Evolutionary conservation across 495 filamentous ascomycete species (phyloP).

Genomic region (Neurospora sp.): DNA sequence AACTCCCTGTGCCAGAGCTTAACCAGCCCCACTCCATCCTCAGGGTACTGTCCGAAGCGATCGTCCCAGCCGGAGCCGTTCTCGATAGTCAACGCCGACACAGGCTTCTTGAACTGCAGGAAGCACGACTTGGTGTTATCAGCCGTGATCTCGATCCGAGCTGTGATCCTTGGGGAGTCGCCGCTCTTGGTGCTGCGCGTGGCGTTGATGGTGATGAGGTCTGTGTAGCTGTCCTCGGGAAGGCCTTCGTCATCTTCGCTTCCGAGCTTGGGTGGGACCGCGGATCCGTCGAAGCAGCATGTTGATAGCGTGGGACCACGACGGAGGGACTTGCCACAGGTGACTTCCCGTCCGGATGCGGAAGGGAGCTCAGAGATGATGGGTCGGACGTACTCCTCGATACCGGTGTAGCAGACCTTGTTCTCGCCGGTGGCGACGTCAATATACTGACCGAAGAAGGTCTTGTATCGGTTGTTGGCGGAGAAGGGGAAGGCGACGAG

Average conservation of each 20-base stretch:
- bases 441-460: constrained; percentile 76
- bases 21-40: constrained; percentile 27
- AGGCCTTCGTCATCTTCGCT: constrained; percentile 24
- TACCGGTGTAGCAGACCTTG: constrained; percentile 56
- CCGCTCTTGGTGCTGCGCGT: constrained; percentile 7
- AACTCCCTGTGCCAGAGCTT: constrained; percentile 54
- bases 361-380: constrained; percentile 62
- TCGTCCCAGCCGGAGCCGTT: constrained; percentile 42
- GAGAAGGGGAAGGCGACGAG: constrained; percentile 85
- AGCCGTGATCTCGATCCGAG: constrained; percentile 16
- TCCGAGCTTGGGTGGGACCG: constrained; percentile 45
- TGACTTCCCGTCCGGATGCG: constrained; percentile 48
- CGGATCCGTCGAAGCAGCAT: constrained; percentile 60
- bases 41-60: constrained; percentile 63
- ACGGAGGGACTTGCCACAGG: constrained; percentile 26
- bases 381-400: constrained; percentile 58
- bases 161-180: neutral
- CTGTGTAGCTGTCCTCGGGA: constrained; percentile 7
- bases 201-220: constrained; percentile 16
- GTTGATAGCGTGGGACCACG: constrained; percentile 37
- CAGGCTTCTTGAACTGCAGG: constrained; percentile 19
- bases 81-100: constrained; percentile 17
- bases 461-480: constrained; percentile 62
- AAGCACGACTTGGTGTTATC: constrained; percentile 26
- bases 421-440: constrained; percentile 66